These are phyloP conservation scores for Chlamydomonas sphaeroides DNA, from an alignment of 139 green algal genomes.

Conservation along the genomic window DNA sequence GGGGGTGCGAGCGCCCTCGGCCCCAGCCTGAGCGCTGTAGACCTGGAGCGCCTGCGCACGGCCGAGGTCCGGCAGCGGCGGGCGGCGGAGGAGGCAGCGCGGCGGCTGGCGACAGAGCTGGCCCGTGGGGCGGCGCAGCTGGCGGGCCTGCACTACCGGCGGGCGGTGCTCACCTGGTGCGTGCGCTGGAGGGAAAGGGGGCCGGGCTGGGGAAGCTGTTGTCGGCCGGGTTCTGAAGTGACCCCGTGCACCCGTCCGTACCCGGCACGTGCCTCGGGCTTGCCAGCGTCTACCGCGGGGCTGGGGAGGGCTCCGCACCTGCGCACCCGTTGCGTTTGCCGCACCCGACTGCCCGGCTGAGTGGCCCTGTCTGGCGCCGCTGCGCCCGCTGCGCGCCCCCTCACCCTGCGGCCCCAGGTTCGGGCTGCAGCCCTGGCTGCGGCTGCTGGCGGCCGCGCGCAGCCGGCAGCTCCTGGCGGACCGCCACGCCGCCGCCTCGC, in stretches of 20 bases:
- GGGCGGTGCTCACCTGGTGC: slow-evolving; percentile 20
- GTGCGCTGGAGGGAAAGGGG: not conserved
- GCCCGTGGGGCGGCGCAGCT: not conserved
- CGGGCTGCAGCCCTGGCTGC: slow-evolving; percentile 17
- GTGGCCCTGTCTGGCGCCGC: not conserved
- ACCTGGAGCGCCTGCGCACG: slow-evolving; percentile 17
- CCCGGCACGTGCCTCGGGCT: too few relatives aligned
- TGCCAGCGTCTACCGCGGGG: too few relatives aligned
- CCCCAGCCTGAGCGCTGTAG: not conserved
- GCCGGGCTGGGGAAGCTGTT: too few relatives aligned
- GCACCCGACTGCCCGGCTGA: too few relatives aligned
- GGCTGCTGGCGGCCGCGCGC: not conserved
- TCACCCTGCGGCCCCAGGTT: not conserved
- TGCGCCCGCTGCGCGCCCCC: not conserved
- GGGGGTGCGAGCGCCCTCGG: too few relatives aligned
- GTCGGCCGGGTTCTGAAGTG: too few relatives aligned
- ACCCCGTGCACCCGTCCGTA: too few relatives aligned
- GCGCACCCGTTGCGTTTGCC: too few relatives aligned
- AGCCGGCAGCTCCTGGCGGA: not conserved
- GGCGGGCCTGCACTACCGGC: slow-evolving; percentile 5
- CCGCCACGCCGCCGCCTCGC: not conserved
- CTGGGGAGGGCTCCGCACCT: too few relatives aligned
- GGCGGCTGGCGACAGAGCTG: slow-evolving; percentile 14
- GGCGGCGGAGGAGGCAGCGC: slow-evolving; percentile 11
- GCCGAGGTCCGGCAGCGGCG: slow-evolving; percentile 17